Evolutionary conservation across 192 early-diverging fungal genomes (phyloP).

Genomic region (Pilaira anomala): DNA sequence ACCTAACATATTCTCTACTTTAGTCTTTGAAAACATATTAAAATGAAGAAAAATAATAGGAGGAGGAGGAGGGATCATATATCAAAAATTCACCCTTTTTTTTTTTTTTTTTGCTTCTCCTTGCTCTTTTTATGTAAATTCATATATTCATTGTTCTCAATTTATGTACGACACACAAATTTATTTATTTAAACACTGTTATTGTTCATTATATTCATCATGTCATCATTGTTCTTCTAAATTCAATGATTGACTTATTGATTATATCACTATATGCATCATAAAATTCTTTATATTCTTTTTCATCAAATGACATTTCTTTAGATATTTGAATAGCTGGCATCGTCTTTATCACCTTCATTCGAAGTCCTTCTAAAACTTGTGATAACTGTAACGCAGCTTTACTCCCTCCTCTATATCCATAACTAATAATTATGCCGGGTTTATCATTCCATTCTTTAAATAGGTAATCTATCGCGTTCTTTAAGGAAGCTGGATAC

Average conservation of each 20-base stretch:
- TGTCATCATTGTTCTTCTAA: too few relatives aligned
- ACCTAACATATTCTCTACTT: constrained; percentile 23
- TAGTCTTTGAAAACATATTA: constrained; percentile 27
- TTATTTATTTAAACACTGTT: too few relatives aligned
- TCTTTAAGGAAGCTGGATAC: constrained; percentile 7
- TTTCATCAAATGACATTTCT: not conserved
- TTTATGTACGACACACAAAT: too few relatives aligned
- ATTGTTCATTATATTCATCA: too few relatives aligned
- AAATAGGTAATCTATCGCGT: not conserved
- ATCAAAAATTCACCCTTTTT: too few relatives aligned
- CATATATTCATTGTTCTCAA: too few relatives aligned
- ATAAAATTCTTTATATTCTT: too few relatives aligned
- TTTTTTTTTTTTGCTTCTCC: too few relatives aligned
- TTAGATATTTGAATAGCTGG: not conserved
- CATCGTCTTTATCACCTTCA: not conserved
- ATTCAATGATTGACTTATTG: too few relatives aligned
- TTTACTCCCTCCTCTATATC: not conserved
- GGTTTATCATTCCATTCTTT: constrained; percentile 11
- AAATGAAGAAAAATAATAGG: not conserved
- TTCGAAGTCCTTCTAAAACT: not conserved
- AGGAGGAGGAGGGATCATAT: too few relatives aligned
- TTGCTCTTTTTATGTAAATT: too few relatives aligned
- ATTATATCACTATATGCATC: too few relatives aligned
- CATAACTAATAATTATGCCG: constrained; percentile 7
- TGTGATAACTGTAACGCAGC: not conserved